Percentiles rank a stretch among this genome's conserved stretches.
Conservation (phyloP, 2,329 filamentous ascomycete species). For the Aureobasidium sp. region DNA sequence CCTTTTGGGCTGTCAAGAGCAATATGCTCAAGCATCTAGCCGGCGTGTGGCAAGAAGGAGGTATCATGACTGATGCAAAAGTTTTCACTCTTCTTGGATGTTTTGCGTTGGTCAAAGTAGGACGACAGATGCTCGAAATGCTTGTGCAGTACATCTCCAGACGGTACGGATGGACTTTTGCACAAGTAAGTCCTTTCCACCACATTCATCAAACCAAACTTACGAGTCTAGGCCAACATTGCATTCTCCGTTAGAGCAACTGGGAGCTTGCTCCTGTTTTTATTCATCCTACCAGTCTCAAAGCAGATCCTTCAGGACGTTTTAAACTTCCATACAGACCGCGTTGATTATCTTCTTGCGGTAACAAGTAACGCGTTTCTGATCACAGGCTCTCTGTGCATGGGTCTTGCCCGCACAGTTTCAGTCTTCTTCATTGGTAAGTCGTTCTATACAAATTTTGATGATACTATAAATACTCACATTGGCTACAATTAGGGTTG, state of each 20-base stretch:
- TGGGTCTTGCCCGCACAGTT: background rate
- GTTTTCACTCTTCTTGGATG: background rate
- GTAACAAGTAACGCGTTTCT: background rate
- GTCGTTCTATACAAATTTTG: background rate
- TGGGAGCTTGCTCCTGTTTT: background rate
- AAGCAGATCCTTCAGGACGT: background rate
- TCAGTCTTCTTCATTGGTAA: background rate
- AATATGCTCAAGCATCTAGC: background rate
- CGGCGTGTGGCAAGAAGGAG: background rate
- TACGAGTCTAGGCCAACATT: background rate
- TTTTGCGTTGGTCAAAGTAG: background rate
- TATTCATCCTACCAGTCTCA: background rate
- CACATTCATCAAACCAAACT: background rate
- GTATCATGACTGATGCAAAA: background rate
- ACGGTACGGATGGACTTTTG: conserved; percentile 3
- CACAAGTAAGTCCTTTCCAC: background rate
- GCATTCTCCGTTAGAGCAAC: background rate
- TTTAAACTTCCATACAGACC: background rate
- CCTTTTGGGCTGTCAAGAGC: background rate
- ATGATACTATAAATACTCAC: background rate
- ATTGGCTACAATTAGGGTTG: background rate
- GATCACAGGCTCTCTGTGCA: background rate
- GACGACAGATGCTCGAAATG: conserved; percentile 6
- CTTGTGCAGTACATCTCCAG: conserved; percentile 10
- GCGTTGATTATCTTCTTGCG: background rate